Conservation (phyloP, 2,329 filamentous ascomycete species). For the Colletotrichum sansevieriae region DNA sequence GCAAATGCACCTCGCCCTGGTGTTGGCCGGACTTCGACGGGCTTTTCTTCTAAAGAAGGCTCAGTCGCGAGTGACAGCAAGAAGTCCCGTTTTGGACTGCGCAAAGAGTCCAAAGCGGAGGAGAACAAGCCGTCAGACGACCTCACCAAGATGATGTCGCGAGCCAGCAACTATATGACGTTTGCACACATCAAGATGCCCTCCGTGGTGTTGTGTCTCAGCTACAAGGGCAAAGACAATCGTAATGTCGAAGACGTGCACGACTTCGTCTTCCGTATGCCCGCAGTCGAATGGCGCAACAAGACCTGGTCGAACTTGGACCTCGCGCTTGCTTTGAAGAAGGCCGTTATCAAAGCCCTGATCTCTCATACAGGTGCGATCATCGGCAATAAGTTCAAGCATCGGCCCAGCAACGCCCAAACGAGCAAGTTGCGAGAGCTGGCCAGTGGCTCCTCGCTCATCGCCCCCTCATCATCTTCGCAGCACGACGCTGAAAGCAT, state of each 20-base stretch:
- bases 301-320: slow-evolving; percentile 99
- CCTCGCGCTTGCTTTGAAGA: slow-evolving; percentile 91
- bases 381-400: slow-evolving; percentile 96
- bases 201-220: slow-evolving; percentile 93
- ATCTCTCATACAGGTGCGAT: slow-evolving; percentile 97
- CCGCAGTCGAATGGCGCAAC: slow-evolving; percentile 94
- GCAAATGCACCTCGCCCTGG: slow-evolving; percentile 56
- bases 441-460: slow-evolving; percentile 81
- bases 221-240: slow-evolving; percentile 95
- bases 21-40: slow-evolving; percentile 62
- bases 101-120: slow-evolving; percentile 61
- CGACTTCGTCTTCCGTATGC: slow-evolving; percentile 96
- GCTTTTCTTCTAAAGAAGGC: slow-evolving; percentile 57
- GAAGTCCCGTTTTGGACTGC: slow-evolving; percentile 68
- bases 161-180: slow-evolving; percentile 97
- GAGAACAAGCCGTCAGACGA: slow-evolving; percentile 84
- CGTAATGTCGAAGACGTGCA: slow-evolving; percentile 97
- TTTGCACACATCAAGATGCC: slow-evolving; percentile 95
- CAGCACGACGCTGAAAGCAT: slow-evolving; percentile 57
- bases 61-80: slow-evolving; percentile 57
- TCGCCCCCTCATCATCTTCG: slow-evolving; percentile 55
- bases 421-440: slow-evolving; percentile 85
- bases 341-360: slow-evolving; percentile 91
- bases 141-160: slow-evolving; percentile 94
- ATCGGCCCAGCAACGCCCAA: slow-evolving; percentile 84